Evolutionary conservation across 1,139 yeast species (phyloP).

Genomic region (Taphrina confusa): DNA sequence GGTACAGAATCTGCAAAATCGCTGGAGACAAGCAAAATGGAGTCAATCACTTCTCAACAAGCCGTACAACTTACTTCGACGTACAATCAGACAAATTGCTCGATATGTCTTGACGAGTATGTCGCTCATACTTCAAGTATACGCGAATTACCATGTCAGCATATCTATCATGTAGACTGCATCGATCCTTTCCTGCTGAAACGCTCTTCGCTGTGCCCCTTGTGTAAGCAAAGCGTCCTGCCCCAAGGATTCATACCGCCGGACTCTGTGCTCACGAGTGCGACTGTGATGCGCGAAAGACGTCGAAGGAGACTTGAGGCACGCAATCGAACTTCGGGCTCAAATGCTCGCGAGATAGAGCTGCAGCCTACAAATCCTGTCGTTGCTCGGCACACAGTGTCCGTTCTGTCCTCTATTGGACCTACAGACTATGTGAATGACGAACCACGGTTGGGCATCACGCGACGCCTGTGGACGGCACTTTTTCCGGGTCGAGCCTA

Average conservation of each 20-base stretch:
- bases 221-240: conserved; percentile 43
- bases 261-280: conserved; percentile 41
- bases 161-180: conserved; percentile 43
- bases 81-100: conserved; percentile 42
- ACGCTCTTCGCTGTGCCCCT: conserved; percentile 43
- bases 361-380: too few relatives aligned
- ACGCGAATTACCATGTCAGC: conserved; percentile 43
- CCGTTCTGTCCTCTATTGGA: too few relatives aligned
- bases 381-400: too few relatives aligned
- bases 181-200: conserved; percentile 43
- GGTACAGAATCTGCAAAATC: neutral
- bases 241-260: conserved; percentile 43
- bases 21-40: neutral
- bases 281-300: conserved; percentile 43
- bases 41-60: too few relatives aligned
- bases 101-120: conserved; percentile 44
- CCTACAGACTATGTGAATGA: too few relatives aligned
- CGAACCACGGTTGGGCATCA: too few relatives aligned
- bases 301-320: conserved; percentile 39
- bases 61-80: neutral
- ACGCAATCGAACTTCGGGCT: too few relatives aligned
- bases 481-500: conserved; percentile 1
- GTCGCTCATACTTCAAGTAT: conserved; percentile 40
- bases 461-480: neutral
- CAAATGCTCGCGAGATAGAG: too few relatives aligned